phyloP scores from a whole-genome alignment of 2,329 filamentous ascomycete genomes.

The Paraphaeosphaeria minitans region DNA sequence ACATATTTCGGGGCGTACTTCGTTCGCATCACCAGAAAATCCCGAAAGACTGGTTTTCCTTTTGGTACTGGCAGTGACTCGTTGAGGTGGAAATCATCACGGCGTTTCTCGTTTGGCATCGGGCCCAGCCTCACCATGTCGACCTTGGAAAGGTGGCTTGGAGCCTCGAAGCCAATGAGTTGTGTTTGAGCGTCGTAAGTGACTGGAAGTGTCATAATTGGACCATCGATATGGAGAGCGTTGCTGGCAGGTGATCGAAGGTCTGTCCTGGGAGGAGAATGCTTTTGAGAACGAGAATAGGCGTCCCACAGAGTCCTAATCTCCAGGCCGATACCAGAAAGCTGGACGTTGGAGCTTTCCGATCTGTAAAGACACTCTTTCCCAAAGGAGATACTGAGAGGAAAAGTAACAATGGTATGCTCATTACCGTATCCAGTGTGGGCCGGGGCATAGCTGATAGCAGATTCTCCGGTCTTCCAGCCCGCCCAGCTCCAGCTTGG shows the following conservation, averaged over 20 bases:
- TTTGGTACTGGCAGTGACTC: not conserved
- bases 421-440: not conserved
- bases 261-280: not conserved
- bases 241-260: not conserved
- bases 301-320: not conserved
- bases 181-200: not conserved
- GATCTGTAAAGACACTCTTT: not conserved
- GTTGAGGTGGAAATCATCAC: not conserved
- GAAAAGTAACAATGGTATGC: not conserved
- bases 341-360: not conserved
- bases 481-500: constrained; percentile 9
- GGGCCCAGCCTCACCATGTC: not conserved
- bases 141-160: not conserved
- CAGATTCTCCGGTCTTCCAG: not conserved
- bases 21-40: not conserved
- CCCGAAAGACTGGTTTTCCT: not conserved
- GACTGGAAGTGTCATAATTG: not conserved
- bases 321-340: not conserved
- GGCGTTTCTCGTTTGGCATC: not conserved
- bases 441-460: not conserved
- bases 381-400: not conserved
- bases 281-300: not conserved
- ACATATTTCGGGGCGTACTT: not conserved
- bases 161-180: not conserved
- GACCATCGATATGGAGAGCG: constrained; percentile 2